Base-by-base conservation (phyloP, 225 moss, liverwort and hornwort genomes). In the Asterella californica region DNA sequence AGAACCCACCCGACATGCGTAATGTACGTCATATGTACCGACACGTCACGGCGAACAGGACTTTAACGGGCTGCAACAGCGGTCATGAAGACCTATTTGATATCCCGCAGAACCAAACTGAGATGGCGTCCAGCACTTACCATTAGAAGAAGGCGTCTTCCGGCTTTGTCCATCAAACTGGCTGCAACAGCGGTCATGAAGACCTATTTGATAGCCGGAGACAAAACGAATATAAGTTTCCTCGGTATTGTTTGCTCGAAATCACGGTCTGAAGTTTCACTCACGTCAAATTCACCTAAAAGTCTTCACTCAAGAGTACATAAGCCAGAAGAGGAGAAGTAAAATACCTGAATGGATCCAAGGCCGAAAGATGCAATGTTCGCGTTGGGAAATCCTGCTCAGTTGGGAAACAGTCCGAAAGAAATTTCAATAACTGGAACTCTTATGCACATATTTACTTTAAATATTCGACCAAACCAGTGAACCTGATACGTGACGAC, bases 161-260 rank as follows among this genome's bases (percentile, higher is more conserved):
- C 88, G 19, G 88, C 84, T 76, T 89, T 89, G 78, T 89, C 88
- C 88, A 89, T 89, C 32, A 89, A 68, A 37, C 80, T 70, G 34
- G 86, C 88, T 38, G 88, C 88, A 74, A 86, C 86, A 45, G 48
- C 84, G 12, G 86, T 86, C 84, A 84, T 84, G 64, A 84, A 10
- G 0, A 89, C 86, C 88, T 88, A 74, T 74, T 80, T 73, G 30
- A 70, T 50, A 78, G 49, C 32, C 37, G 22, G 42, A 75, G 32
- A 18, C 25, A 33, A 24, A 30, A 57, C 2, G 59, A 1, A 33
- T 76, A 59, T 10, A 36, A 34, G 21, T 57, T 52, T 36, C 34
- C 25, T 24, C 24, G 21, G 45, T 27, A 67, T 11, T 62, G 0
- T n/a, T 29, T 24, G 5, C 8, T 25, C 24, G 61, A 29, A 0